Evolutionary conservation across 2,329 filamentous ascomycete species (phyloP).

Genomic region (Aspergillus ochraceus): DNA sequence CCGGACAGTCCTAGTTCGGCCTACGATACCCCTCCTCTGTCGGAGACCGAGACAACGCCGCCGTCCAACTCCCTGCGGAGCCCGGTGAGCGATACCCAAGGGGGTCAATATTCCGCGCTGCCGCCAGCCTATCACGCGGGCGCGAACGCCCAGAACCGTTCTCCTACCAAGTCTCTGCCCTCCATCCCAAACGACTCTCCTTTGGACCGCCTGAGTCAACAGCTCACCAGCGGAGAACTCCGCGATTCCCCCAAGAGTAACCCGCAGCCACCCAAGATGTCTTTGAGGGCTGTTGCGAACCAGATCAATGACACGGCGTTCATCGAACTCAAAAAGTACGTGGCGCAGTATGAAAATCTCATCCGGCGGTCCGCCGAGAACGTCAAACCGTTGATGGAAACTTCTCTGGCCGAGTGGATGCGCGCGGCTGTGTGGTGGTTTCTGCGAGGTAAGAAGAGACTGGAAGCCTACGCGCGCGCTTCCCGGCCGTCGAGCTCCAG

Average conservation of each 20-base stretch:
- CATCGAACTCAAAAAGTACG: slow-evolving; percentile 67
- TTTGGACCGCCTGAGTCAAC: slow-evolving; percentile 12
- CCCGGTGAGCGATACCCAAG: slow-evolving; percentile 24
- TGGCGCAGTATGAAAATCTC: slow-evolving; percentile 71
- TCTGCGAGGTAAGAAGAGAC: slow-evolving; percentile 71
- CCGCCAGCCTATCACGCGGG: slow-evolving; percentile 26
- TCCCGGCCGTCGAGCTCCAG: slow-evolving; percentile 55
- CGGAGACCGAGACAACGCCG: slow-evolving; percentile 24
- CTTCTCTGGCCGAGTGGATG: slow-evolving; percentile 66
- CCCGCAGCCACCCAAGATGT: slow-evolving; percentile 32
- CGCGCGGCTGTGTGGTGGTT: slow-evolving; percentile 88
- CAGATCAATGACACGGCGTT: slow-evolving; percentile 66
- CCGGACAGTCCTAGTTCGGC: slow-evolving; percentile 25
- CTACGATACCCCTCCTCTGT: slow-evolving; percentile 31
- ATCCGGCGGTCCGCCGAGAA: slow-evolving; percentile 78
- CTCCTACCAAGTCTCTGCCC: slow-evolving; percentile 16
- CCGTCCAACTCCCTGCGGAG: slow-evolving; percentile 29
- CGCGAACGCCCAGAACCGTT: slow-evolving; percentile 17
- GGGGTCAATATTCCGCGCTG: slow-evolving; percentile 14
- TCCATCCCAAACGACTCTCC: slow-evolving; percentile 11
- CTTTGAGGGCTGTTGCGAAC: slow-evolving; percentile 37
- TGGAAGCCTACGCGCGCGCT: slow-evolving; percentile 71
- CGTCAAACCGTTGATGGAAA: slow-evolving; percentile 64
- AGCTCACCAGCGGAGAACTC: slow-evolving; percentile 14
- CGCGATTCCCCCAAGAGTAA: slow-evolving; percentile 17